Conservation (phyloP, 257 asterid genomes). For the Euphrasia confusa region DNA sequence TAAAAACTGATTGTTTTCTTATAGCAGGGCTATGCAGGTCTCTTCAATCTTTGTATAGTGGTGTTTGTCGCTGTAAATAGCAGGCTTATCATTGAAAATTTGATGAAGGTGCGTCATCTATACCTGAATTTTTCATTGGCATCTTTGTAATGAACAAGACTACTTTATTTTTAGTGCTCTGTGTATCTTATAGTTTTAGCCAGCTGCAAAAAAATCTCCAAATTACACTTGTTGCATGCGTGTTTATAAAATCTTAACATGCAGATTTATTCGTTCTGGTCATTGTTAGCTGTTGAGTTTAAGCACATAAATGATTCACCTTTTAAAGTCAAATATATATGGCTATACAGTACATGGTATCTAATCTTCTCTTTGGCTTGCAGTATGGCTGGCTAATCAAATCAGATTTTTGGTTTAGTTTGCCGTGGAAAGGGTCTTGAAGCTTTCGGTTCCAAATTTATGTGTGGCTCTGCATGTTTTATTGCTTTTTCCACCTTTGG, state of each 20-base stretch:
- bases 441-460: conserved; percentile 94
- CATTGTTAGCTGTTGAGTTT: conserved; percentile 16
- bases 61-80: no score
- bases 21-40: no score
- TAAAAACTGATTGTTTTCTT: no score
- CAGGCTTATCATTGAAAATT: no score
- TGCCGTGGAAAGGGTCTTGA: conserved; percentile 89
- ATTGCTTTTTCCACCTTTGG: conserved; percentile 96
- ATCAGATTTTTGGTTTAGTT: conserved; percentile 83
- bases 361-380: conserved; percentile 27
- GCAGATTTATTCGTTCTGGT: neutral
- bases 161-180: no score
- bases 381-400: conserved; percentile 95
- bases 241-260: neutral
- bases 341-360: conserved; percentile 20
- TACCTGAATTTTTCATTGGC: no score
- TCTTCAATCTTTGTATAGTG: no score
- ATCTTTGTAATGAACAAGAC: no score
- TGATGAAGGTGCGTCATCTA: no score
- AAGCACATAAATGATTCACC: conserved; percentile 4
- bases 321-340: neutral
- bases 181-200: conserved; percentile 8
- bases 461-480: conserved; percentile 99
- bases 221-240: conserved; percentile 5
- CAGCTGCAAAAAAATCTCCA: conserved; percentile 10